These are phyloP conservation scores for Rhexocercosporidium sp. DNA, from an alignment of 2,329 filamentous ascomycete genomes.

Conservation along the genomic window DNA sequence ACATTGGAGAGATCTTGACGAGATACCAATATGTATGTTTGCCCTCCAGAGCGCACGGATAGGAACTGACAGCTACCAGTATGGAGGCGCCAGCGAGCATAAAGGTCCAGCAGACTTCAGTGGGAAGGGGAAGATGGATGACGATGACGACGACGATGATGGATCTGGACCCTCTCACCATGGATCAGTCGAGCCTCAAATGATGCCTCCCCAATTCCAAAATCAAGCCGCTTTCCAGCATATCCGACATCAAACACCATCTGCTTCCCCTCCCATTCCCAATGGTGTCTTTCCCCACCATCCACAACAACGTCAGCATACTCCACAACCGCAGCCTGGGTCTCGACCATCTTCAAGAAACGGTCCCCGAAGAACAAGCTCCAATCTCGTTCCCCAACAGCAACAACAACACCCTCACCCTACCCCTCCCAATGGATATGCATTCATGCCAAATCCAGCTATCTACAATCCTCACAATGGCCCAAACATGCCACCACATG, in stretches of 20 bases:
- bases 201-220: conserved; percentile 74
- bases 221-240: conserved; percentile 75
- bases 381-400: conserved; percentile 72
- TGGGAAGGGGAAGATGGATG: conserved; percentile 75
- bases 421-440: conserved; percentile 74
- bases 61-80: conserved; percentile 57
- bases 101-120: conserved; percentile 94
- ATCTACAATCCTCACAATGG: conserved; percentile 75
- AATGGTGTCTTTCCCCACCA: conserved; percentile 51
- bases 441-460: conserved; percentile 83
- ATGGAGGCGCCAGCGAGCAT: conserved; percentile 91
- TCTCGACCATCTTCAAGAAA: conserved; percentile 83
- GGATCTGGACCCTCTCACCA: conserved; percentile 64
- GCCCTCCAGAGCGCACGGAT: conserved; percentile 15
- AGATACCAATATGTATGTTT: conserved; percentile 87
- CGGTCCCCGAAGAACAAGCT: conserved; percentile 75
- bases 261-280: conserved; percentile 84
- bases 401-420: conserved; percentile 65
- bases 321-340: conserved; percentile 77
- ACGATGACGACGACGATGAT: conserved; percentile 80
- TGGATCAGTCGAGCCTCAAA: conserved; percentile 54
- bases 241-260: conserved; percentile 81
- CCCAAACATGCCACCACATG: conserved; percentile 32
- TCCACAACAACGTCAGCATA: conserved; percentile 68
- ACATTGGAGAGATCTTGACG: conserved; percentile 88